Evolutionary conservation across 768 basidiomycete species (phyloP), one percentile per base, ranked within the genome.

Genomic region (Russula vinacea): DNA sequence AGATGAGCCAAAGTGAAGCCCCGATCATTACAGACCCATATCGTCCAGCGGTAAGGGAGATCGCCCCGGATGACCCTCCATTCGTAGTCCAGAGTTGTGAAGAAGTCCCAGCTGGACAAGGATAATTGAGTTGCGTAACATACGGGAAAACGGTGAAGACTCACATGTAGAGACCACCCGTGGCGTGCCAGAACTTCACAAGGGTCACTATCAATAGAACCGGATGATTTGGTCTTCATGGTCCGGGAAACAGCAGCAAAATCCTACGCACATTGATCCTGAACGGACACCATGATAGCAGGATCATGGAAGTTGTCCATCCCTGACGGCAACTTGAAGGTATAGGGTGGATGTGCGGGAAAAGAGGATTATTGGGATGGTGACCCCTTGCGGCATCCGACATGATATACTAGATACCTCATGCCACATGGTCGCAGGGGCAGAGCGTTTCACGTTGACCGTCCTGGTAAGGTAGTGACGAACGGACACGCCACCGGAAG

Each of bases 11-110:
- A 51, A 32, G 50, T 51, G 29, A 51, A 29, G 50, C 1, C 9
- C n/a, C 44, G 14, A 29, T 32, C 29, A 2, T 9, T 29, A 51
- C 50, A 26, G 29, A 51, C 50, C 50, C 50, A 51, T 51, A 51
- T 51, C 50, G 50, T 51, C 50, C 50, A 51, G 16, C 50, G 50
- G 29, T 51, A 51, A 26, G 50, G 50, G 50, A 32, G 13, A 29
- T 16, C 26, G 14, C 50, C 16, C 26, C 29, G 50, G 9, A 51
- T 17, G 7, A 51, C 50, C 2, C 17, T 17, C 50, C 50, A 51
- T 16, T 51, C 50, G 26, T 51, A 51, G 16, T 51, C 24, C 6
- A 51, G 8, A 17, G 50, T 51, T 17, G 50, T 51, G 3, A 49
- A 24, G 24, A 24, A 49, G 10, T 49, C 47, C 47, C 47, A 49